Evolutionary conservation across 768 basidiomycete species (phyloP), one percentile per base, ranked within the genome.

Genomic region (Leccinum longicurvipes): DNA sequence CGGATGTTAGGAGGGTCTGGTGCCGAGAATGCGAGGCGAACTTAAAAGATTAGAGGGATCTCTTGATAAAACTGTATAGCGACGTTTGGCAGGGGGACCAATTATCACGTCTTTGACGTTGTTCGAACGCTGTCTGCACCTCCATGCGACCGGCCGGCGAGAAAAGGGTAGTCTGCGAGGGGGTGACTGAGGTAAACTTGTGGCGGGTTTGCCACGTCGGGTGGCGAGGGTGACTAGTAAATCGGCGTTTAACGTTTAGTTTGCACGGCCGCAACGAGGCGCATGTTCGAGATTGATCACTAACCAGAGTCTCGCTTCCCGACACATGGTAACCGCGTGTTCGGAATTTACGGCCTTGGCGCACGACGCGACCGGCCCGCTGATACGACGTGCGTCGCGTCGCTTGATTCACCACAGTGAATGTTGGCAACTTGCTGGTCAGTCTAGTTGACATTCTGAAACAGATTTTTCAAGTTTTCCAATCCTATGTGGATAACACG

Each of bases 321-420:
- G 58, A 63, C 65, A 62, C 75, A 64, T 74, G 75, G 60, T 45
- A 50, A 58, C 63, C 66, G 70, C 75, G 63, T 76, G 75, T 69
- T 65, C 54, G 50, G 62, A 63, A 55, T 66, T 71, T 69, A 63
- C 58, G 67, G 70, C 60, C 58, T 64, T 63, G 63, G 59, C 60
- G 66, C 54, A 50, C 56, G 44, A 44, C 50, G 49, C 54, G 58
- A 57, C 57, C 53, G n/a, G 54, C 56, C 45, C 29, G 46, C 59
- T 61, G 53, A 12, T 51, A 49, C 50, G 52, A 50, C n/a, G n/a
- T 53, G 29, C 25, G 29, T 63, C 63, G 58, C 47, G 28, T 67
- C 60, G 60, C 65, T 63, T 67, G 54, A 23, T 11, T n/a, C 32
- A 41, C 39, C 11, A 3, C 50, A 47, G 53, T 19, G 19, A 50